Base-by-base conservation (phyloP, 495 filamentous ascomycete species). In the Lindgomyces ingoldianus region DNA sequence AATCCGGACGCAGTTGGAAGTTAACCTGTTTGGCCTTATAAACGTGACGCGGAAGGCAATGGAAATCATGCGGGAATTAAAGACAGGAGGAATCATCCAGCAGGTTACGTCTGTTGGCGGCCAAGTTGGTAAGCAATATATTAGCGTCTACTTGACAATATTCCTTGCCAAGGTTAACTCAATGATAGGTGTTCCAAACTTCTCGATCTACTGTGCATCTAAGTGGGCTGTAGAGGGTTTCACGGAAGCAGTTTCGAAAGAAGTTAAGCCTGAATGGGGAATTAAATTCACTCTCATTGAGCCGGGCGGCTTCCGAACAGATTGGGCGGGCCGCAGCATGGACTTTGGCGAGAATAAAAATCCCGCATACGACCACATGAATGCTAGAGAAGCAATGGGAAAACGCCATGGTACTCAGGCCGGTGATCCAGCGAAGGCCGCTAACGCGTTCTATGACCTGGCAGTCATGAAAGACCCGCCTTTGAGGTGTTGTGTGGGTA, bases 391-490 rank as follows among this genome's bases (percentile, higher is more conserved):
- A 64, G 48, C 29, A 0, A 78, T 78, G 73, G 66, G 62, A 4
- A 60, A 70, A 25, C 60, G 74, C 18, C 60, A 81, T 57, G 74
- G 74, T 4, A 76, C 69, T 1, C 78, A 81, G 49, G 72, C 74
- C 25, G 79, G 79, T 18, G 79, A 81, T 57, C 78, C 78, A 14
- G 25, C 26, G 0, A 82, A 81, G 50, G 80, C 71, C 0, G 78
- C 77, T 3, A 71, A 77, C 29, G 78, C 70, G 1, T 77, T 80
- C 72, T 82, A 80, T 57, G 75, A 83, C 44, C 57, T 83, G 10
- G 79, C 80, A 0, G 60, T 78, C 22, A 76, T 81, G 73, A 54
- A 78, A 26, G 72, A 81, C 55, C 80, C 80, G 8, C 80, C 79
- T 0, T 56, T 80, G 44, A 68, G 78, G 48, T 74, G 74, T 30